These are phyloP conservation scores for Tagetes erecta DNA, from an alignment of 129 eudicot genomes.

Conservation along the genomic window DNA sequence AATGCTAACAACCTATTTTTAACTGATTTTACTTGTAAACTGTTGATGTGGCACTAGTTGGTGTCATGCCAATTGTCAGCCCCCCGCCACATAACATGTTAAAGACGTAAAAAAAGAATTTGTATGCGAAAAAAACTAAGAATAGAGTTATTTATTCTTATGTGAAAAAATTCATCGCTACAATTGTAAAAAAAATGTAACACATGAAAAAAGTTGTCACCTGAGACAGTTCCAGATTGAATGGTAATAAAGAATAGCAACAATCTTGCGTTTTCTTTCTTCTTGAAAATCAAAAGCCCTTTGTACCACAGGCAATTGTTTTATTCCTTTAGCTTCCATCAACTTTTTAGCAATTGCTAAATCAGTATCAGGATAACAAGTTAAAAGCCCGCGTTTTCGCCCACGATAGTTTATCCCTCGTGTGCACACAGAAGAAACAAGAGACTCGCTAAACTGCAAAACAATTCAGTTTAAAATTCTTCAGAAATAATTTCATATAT, in stretches of 20 bases:
- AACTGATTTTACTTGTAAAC: not conserved
- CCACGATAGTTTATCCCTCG: slow-evolving; percentile 90
- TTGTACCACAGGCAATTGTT: slow-evolving; percentile 88
- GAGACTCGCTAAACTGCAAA: slow-evolving; percentile 64
- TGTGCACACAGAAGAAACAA: slow-evolving; percentile 72
- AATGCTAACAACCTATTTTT: not conserved
- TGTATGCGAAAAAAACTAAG: not conserved
- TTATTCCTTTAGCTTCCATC: slow-evolving; percentile 94
- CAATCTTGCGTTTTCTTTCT: slow-evolving; percentile 63
- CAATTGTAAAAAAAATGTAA: not conserved
- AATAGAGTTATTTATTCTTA: not conserved
- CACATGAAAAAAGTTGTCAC: slow-evolving; percentile 30
- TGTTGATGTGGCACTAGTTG: not conserved
- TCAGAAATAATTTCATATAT: not conserved
- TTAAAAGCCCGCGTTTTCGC: slow-evolving; percentile 76
- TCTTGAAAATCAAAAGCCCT: slow-evolving; percentile 54
- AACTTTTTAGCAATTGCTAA: slow-evolving; percentile 84
- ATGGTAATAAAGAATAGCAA: slow-evolving; percentile 72
- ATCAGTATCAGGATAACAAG: slow-evolving; percentile 94
- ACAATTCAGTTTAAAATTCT: slow-evolving; percentile 1
- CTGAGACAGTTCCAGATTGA: slow-evolving; percentile 77
- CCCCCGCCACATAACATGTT: not conserved
- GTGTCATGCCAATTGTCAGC: not conserved
- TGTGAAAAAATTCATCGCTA: too few relatives aligned
- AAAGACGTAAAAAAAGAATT: not conserved